These are phyloP conservation scores for Colletotrichum plurivorum DNA, from an alignment of 2,329 filamentous ascomycete species.

Conservation along the genomic window DNA sequence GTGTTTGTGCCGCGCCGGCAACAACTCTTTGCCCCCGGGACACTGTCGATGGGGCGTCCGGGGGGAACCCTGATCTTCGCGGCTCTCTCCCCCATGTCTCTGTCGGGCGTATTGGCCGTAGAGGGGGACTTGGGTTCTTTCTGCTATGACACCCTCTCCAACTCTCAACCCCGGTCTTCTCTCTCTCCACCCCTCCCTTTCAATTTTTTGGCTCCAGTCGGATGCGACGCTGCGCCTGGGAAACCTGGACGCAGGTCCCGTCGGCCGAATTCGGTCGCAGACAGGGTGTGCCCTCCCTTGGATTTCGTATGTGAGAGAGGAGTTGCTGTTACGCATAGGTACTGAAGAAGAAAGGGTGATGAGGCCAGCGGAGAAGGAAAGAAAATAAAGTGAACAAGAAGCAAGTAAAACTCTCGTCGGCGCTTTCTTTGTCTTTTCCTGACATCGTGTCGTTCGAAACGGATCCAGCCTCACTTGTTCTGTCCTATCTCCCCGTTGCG, in stretches of 20 bases:
- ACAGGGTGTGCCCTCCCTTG: conserved; percentile 3
- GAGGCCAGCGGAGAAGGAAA: conserved; percentile 6
- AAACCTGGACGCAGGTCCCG: conserved; percentile 8
- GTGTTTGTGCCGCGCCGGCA: not conserved
- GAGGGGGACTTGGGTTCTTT: too few relatives aligned
- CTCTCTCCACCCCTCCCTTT: conserved; percentile 3
- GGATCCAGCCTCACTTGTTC: not conserved
- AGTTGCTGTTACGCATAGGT: not conserved
- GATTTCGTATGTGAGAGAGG: not conserved
- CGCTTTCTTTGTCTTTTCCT: conserved; percentile 17
- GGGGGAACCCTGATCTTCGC: conserved; percentile 24
- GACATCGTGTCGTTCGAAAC: conserved; percentile 7
- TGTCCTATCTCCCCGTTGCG: not conserved
- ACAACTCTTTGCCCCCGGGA: not conserved
- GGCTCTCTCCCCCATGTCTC: conserved; percentile 9
- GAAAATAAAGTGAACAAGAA: not conserved
- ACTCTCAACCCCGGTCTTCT: not conserved
- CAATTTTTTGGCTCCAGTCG: conserved; percentile 3
- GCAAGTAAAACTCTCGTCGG: not conserved
- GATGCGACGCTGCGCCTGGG: conserved; percentile 20
- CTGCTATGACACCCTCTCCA: too few relatives aligned
- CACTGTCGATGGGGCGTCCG: not conserved
- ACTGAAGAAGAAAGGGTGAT: conserved; percentile 19
- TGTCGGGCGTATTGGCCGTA: too few relatives aligned
- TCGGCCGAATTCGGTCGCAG: conserved; percentile 16